These are phyloP conservation scores for Calycina herbarum DNA, from an alignment of 2,329 filamentous ascomycete species.

Conservation along the genomic window DNA sequence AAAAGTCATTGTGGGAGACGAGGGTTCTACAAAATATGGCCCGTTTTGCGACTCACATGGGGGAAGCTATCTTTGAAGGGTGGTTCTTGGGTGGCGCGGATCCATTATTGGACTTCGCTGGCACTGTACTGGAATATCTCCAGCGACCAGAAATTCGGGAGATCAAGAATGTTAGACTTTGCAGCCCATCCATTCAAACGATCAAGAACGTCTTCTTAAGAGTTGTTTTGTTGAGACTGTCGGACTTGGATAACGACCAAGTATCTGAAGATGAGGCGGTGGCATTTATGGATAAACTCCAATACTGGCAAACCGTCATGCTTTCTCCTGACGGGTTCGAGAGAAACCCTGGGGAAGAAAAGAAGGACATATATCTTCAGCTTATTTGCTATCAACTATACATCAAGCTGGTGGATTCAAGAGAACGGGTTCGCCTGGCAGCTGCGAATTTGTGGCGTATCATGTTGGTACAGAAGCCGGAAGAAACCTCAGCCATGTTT, in stretches of 20 bases:
- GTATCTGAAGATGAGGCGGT: slow-evolving; percentile 62
- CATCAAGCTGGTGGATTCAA: slow-evolving; percentile 74
- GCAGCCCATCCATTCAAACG: slow-evolving; percentile 75
- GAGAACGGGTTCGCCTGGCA: slow-evolving; percentile 66
- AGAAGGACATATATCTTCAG: slow-evolving; percentile 69
- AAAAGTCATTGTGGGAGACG: slow-evolving; percentile 74
- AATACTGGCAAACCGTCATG: slow-evolving; percentile 95
- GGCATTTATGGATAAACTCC: slow-evolving; percentile 77
- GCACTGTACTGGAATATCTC: slow-evolving; percentile 82
- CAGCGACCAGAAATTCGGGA: slow-evolving; percentile 79
- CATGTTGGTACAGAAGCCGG: slow-evolving; percentile 87
- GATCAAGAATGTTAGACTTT: slow-evolving; percentile 87
- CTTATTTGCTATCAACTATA: slow-evolving; percentile 93
- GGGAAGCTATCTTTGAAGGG: slow-evolving; percentile 90
- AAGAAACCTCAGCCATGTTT: slow-evolving; percentile 74
- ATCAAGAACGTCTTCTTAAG: slow-evolving; percentile 78
- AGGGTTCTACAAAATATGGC: slow-evolving; percentile 84
- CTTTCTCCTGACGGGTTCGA: slow-evolving; percentile 76
- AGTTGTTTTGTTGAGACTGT: slow-evolving; percentile 76
- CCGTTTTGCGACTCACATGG: slow-evolving; percentile 76
- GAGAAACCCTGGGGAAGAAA: not conserved
- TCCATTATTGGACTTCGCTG: slow-evolving; percentile 80
- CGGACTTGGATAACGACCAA: slow-evolving; percentile 72
- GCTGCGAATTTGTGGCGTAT: slow-evolving; percentile 89
- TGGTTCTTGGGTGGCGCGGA: slow-evolving; percentile 93